These are phyloP conservation scores for Soucietia sequanensis DNA, from an alignment of 805 yeast species.

Conservation along the genomic window DNA sequence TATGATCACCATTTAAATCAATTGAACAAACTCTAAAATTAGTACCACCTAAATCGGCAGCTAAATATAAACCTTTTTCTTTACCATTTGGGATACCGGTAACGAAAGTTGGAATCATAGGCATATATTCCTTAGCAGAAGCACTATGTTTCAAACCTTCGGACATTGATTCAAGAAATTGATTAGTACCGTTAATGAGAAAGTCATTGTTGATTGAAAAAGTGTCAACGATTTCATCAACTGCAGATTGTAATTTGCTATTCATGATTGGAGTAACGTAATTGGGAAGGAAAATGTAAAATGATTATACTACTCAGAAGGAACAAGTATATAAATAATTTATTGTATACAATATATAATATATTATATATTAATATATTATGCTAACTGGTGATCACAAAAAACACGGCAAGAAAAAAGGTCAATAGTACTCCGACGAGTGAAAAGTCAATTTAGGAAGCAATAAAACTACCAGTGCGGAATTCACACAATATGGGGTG, in stretches of 20 bases:
- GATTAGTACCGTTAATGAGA: conserved; percentile 47
- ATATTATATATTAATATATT: no score
- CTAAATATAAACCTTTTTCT: conserved; percentile 79
- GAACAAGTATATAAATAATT: no score
- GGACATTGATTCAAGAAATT: conserved; percentile 61
- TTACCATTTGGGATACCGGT: conserved; percentile 82
- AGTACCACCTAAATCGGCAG: conserved; percentile 96
- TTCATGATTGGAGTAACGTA: conserved; percentile 13
- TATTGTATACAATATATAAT: no score
- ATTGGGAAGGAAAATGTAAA: no score
- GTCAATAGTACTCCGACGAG: no score
- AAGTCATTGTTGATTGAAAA: conserved; percentile 44
- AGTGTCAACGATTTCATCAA: conserved; percentile 36
- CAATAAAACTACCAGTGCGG: no score
- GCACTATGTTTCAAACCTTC: conserved; percentile 50
- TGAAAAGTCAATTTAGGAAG: no score
- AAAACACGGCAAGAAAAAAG: no score
- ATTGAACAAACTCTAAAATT: conserved; percentile 95
- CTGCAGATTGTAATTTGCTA: conserved; percentile 20
- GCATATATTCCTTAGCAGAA: conserved; percentile 46
- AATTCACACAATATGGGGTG: no score
- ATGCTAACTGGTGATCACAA: no score
- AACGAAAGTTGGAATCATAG: conserved; percentile 93
- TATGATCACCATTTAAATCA: conserved; percentile 68
- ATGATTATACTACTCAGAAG: no score